These are phyloP conservation scores for Chaetomidium leptoderma DNA, from an alignment of 495 filamentous ascomycete genomes.

Conservation along the genomic window DNA sequence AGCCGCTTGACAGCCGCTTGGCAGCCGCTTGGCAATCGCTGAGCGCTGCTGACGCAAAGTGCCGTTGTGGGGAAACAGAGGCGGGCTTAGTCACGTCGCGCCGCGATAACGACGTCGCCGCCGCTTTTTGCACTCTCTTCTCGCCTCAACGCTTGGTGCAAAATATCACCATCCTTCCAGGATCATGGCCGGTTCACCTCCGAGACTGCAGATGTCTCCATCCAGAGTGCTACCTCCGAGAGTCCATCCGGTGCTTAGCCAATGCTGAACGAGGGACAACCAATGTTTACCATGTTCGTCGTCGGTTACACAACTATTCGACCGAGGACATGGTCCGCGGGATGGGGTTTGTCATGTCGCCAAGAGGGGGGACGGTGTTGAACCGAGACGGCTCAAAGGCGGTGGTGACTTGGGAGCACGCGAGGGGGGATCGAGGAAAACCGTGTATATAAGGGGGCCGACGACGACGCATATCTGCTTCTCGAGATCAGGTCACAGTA, in stretches of 20 bases:
- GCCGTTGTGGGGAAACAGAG: neutral
- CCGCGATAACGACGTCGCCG: neutral
- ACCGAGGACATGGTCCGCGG: neutral
- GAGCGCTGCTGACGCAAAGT: neutral
- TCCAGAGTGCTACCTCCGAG: neutral
- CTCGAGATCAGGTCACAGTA: neutral
- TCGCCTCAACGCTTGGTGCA: neutral
- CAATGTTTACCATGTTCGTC: neutral
- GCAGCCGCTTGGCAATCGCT: neutral
- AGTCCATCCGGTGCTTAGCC: neutral
- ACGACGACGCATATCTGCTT: neutral
- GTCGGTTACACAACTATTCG: neutral
- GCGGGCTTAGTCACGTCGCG: neutral
- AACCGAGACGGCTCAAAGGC: neutral
- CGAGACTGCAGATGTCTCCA: neutral
- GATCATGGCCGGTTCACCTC: neutral
- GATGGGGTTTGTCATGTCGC: neutral
- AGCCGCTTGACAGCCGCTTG: neutral
- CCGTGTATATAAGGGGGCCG: conserved; percentile 6
- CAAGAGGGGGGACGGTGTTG: neutral
- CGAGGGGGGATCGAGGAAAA: neutral
- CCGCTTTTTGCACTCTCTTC: neutral
- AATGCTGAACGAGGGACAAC: too few relatives aligned
- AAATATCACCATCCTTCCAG: neutral
- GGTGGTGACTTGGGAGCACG: neutral